These are phyloP conservation scores for Clathrus columnatus DNA, from an alignment of 768 basidiomycete species.

Conservation along the genomic window DNA sequence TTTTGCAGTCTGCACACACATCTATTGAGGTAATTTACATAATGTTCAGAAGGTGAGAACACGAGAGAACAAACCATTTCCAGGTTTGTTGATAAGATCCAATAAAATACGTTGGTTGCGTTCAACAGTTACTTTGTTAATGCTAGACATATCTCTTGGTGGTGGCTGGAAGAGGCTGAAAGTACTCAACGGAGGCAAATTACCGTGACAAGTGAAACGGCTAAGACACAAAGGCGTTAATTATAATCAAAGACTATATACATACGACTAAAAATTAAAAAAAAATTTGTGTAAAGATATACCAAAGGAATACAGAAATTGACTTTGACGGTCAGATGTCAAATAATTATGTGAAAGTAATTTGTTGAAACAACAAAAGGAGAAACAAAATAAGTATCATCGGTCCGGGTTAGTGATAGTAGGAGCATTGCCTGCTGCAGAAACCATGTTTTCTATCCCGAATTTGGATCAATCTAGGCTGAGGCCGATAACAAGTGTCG, in stretches of 20 bases:
- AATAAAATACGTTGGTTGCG: constrained; percentile 57
- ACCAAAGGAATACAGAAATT: too few species aligned
- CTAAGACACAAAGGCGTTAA: too few species aligned
- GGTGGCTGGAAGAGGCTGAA: neutral
- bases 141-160: constrained; percentile 11
- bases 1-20: constrained; percentile 85
- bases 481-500: neutral
- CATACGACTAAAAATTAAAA: too few species aligned
- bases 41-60: neutral
- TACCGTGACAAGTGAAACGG: neutral
- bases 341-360: too few species aligned
- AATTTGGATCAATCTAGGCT: neutral
- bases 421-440: neutral
- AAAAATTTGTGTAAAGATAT: too few species aligned
- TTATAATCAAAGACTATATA: too few species aligned
- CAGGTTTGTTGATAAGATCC: constrained; percentile 62
- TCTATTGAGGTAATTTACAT: constrained; percentile 36
- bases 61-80: constrained; percentile 56
- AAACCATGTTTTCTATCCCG: neutral
- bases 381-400: neutral
- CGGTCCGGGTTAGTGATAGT: neutral
- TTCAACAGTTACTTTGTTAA: constrained; percentile 54
- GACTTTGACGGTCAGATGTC: too few species aligned
- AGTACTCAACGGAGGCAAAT: neutral
- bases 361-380: neutral